A percentile compares a stretch with the other conserved stretches of the same genome.
These are phyloP conservation scores for Talaromyces adpressus DNA, from an alignment of 495 filamentous ascomycete genomes.

Conservation along the genomic window DNA sequence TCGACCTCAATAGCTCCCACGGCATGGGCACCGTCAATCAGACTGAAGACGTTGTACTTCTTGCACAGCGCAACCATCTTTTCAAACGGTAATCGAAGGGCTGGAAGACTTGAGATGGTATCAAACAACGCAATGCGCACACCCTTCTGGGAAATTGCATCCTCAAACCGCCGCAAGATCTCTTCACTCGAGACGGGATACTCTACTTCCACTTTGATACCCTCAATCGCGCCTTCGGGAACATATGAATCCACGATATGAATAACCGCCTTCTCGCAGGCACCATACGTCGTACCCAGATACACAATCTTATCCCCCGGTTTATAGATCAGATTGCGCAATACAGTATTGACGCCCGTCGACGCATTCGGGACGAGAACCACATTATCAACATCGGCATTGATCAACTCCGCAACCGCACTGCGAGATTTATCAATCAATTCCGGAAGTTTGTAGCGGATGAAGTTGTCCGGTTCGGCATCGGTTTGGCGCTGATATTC, in stretches of 20 bases:
- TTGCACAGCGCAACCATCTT: slow-evolving; percentile 48
- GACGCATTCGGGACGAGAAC: slow-evolving; percentile 74
- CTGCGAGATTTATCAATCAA: slow-evolving; percentile 55
- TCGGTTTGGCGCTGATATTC: slow-evolving; percentile 53
- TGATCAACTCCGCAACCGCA: slow-evolving; percentile 56
- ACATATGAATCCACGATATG: slow-evolving; percentile 54
- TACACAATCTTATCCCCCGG: slow-evolving; percentile 50
- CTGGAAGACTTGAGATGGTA: slow-evolving; percentile 62
- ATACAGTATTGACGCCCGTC: slow-evolving; percentile 65
- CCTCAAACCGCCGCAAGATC: slow-evolving; percentile 40
- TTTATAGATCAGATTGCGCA: slow-evolving; percentile 55
- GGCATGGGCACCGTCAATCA: slow-evolving; percentile 70
- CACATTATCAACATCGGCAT: slow-evolving; percentile 48
- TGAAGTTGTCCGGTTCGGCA: slow-evolving; percentile 57
- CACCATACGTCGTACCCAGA: slow-evolving; percentile 64
- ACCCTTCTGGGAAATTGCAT: slow-evolving; percentile 32
- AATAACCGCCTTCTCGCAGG: slow-evolving; percentile 58
- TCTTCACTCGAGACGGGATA: slow-evolving; percentile 55
- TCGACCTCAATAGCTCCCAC: slow-evolving; percentile 65
- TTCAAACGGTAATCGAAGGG: slow-evolving; percentile 66
- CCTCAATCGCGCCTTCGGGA: slow-evolving; percentile 29
- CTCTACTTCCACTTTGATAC: slow-evolving; percentile 20
- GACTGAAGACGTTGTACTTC: slow-evolving; percentile 46
- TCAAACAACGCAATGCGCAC: slow-evolving; percentile 63
- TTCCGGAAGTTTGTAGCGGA: slow-evolving; percentile 52